Evolutionary conservation across 2,329 filamentous ascomycete species (phyloP).

Genomic region (Epichloe gansuensis): DNA sequence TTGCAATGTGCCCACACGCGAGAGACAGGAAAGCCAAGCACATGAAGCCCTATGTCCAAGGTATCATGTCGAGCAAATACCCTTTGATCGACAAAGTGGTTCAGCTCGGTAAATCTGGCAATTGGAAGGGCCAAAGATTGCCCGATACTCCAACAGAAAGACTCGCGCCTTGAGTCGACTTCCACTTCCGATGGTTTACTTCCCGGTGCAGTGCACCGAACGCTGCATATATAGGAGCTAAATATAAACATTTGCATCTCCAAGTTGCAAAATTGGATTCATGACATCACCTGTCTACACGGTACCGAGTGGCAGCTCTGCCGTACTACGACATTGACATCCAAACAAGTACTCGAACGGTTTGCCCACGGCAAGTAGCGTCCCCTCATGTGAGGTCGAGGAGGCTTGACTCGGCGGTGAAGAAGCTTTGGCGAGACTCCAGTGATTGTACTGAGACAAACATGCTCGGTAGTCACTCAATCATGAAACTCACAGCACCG

Average conservation of each 20-base stretch:
- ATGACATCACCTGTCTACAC: neutral
- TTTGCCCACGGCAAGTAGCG: neutral
- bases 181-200: neutral
- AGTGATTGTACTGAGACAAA: constrained; percentile 3
- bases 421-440: constrained; percentile 2
- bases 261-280: neutral
- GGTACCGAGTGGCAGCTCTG: neutral
- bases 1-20: constrained; percentile 1
- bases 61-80: neutral
- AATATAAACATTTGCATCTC: neutral
- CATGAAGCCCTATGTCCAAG: neutral
- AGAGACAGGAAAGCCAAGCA: neutral
- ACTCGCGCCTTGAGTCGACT: neutral
- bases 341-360: neutral
- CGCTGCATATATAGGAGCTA: neutral
- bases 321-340: neutral
- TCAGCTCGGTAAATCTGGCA: neutral
- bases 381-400: neutral
- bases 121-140: neutral
- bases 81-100: neutral
- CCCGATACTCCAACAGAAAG: neutral
- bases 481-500: constrained; percentile 1
- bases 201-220: neutral
- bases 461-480: neutral
- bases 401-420: neutral